These are phyloP conservation scores for Dioszegia aurantiaca DNA, from an alignment of 768 basidiomycete genomes.

Conservation along the genomic window DNA sequence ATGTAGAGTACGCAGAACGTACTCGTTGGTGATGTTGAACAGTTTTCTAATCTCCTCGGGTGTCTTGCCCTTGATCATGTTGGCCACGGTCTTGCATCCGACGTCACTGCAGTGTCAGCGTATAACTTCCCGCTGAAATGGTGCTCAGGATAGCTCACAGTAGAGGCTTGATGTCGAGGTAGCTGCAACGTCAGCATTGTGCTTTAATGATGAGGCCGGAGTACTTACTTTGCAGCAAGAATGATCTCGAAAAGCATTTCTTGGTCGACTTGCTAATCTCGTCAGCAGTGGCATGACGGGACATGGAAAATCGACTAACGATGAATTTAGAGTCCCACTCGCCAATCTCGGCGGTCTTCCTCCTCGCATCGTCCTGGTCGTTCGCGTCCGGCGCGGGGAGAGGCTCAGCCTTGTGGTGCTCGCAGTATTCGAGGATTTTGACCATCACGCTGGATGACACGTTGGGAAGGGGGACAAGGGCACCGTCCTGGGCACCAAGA, in stretches of 20 bases:
- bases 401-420: slow-evolving; percentile 97
- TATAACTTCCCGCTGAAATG: background rate
- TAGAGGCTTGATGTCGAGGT: slow-evolving; percentile 97
- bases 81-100: slow-evolving; percentile 59
- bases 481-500: slow-evolving; percentile 38
- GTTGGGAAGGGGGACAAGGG: slow-evolving; percentile 45
- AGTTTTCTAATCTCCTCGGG: slow-evolving; percentile 98
- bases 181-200: slow-evolving; percentile 54
- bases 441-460: slow-evolving; percentile 45
- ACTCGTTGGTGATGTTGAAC: slow-evolving; percentile 77
- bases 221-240: slow-evolving; percentile 75
- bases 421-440: slow-evolving; percentile 97
- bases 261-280: slow-evolving; percentile 69
- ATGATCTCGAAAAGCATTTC: slow-evolving; percentile 99
- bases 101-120: slow-evolving; percentile 33
- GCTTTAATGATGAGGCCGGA: background rate
- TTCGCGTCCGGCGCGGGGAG: slow-evolving; percentile 64
- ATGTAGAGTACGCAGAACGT: slow-evolving; percentile 14
- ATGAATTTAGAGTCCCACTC: slow-evolving; percentile 90
- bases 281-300: background rate
- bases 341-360: slow-evolving; percentile 95
- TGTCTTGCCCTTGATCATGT: slow-evolving; percentile 99
- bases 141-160: slow-evolving; percentile 62
- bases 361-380: slow-evolving; percentile 83
- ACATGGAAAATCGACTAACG: slow-evolving; percentile 15